phyloP scores from a whole-genome alignment of 1,139 yeast species.

The Taphrina sp. region DNA sequence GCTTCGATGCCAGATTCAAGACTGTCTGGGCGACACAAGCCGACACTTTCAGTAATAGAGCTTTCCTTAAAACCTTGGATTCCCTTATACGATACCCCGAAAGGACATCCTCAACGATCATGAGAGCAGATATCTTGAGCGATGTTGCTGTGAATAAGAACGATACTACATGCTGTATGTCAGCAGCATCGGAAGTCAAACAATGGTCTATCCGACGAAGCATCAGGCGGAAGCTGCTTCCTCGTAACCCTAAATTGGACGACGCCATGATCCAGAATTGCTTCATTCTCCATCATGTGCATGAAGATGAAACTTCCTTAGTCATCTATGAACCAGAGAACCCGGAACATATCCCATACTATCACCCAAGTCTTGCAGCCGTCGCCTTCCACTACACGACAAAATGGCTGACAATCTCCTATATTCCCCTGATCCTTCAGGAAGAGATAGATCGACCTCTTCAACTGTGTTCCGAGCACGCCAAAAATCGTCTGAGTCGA shows the following conservation, averaged over 20 bases:
- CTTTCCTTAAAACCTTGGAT: conserved; percentile 47
- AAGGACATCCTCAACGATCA: conserved; percentile 84
- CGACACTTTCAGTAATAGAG: neutral
- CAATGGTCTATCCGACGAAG: neutral
- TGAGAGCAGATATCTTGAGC: conserved; percentile 81
- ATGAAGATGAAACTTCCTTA: neutral
- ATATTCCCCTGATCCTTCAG: conserved; percentile 29
- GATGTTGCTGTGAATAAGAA: conserved; percentile 28
- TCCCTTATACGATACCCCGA: conserved; percentile 74
- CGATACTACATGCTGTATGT: no score
- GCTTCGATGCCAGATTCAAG: conserved; percentile 7
- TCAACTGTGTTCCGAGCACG: no score
- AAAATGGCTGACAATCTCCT: conserved; percentile 12
- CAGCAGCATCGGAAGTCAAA: no score
- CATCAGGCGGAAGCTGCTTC: conserved; percentile 7
- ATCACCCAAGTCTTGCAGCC: conserved; percentile 83
- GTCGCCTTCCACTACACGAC: conserved; percentile 52
- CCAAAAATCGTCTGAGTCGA: conserved; percentile 58
- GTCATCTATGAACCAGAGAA: conserved; percentile 33
- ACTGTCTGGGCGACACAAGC: neutral
- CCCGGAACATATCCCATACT: conserved; percentile 65
- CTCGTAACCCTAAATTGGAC: conserved; percentile 14
- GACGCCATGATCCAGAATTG: conserved; percentile 25
- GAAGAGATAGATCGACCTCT: conserved; percentile 14
- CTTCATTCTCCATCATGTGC: neutral